Base-by-base conservation (phyloP, 805 yeast species). In the Cyberlindnera japonica region DNA sequence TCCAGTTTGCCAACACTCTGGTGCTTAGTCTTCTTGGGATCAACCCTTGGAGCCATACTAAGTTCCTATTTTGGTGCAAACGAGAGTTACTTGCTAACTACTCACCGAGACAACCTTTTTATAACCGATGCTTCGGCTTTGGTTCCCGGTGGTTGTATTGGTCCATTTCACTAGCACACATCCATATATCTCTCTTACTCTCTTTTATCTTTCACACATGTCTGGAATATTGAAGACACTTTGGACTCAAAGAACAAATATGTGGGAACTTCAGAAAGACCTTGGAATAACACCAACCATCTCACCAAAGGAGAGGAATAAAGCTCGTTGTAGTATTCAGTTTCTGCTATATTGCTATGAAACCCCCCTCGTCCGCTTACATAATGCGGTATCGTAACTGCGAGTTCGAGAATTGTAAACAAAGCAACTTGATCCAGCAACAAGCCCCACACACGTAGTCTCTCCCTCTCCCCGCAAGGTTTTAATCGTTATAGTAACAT, bases 11-110 rank as follows among this genome's bases (percentile, higher is more conserved):
- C 82, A 78, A 84, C 95, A 85, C 91, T 83, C 93, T 83, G 93
- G 89, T 79, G 82, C 81, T 76, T 71, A 70, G 74, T 78, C 59
- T 48, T 39, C 2, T 22, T 31, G 41, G 4, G 5, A 20, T 41
- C 15, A 24, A 30, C 25, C 15, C 21, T 31, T 48, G 35, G 50
- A 51, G 49, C 80, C 62, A 67, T 82, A 78, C 74, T 74, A 74
- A 76, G 81, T 75, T 81, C 90, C 95, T 82, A 84, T 85, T 85
- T 81, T 79, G 78, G 83, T 69, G 89, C 89, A 82, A 86, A 83
- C 95, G 68, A 86, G 88, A 83, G 63, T 49, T 50, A 72, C 28
- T 23, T 65, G 82, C 76, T 71, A 62, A 62, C 68, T 83, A 83
- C 91, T 83, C 91, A 83, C 82, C 90, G 62, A 71, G 68, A 59